These are phyloP conservation scores for Aspergillus cavernicola DNA, from an alignment of 495 filamentous ascomycete species.

Conservation along the genomic window DNA sequence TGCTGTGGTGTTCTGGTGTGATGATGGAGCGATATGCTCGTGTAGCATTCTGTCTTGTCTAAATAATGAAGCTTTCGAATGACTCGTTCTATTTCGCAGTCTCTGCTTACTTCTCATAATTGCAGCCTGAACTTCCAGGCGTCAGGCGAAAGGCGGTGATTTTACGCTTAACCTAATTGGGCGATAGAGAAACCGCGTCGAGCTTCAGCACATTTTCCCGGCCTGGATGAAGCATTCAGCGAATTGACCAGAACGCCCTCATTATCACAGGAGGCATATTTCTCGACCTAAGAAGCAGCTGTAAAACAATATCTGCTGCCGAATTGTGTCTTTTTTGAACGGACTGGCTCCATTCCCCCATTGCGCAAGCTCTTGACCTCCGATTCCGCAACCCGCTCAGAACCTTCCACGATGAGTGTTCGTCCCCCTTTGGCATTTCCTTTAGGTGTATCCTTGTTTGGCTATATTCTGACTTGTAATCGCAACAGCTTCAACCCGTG, in stretches of 20 bases:
- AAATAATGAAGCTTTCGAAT: constrained; percentile 4
- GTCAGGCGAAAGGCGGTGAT: constrained; percentile 25
- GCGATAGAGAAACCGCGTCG: constrained; percentile 14
- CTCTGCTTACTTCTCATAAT: too few relatives aligned
- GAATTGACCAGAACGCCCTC: constrained; percentile 14
- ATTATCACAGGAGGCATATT: constrained; percentile 2
- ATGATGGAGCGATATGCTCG: neutral
- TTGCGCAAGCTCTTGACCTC: neutral
- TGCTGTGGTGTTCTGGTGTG: too few relatives aligned
- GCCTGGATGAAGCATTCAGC: constrained; percentile 8
- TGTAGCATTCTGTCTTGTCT: constrained; percentile 13
- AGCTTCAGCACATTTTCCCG: constrained; percentile 39
- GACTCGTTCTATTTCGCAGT: too few relatives aligned
- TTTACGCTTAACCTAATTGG: constrained; percentile 23
- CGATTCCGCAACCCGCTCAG: constrained; percentile 4
- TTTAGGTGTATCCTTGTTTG: neutral
- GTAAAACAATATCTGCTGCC: neutral
- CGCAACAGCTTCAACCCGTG: constrained; percentile 68
- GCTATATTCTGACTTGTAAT: constrained; percentile 9
- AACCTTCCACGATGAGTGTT: constrained; percentile 38
- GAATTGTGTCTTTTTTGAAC: neutral
- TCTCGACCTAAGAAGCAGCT: neutral
- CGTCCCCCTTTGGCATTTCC: constrained; percentile 13
- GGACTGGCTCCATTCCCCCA: constrained; percentile 7
- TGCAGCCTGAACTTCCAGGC: neutral